Evolutionary conservation across 2,329 filamentous ascomycete species (phyloP).

Genomic region (Rutstroemia sp.): DNA sequence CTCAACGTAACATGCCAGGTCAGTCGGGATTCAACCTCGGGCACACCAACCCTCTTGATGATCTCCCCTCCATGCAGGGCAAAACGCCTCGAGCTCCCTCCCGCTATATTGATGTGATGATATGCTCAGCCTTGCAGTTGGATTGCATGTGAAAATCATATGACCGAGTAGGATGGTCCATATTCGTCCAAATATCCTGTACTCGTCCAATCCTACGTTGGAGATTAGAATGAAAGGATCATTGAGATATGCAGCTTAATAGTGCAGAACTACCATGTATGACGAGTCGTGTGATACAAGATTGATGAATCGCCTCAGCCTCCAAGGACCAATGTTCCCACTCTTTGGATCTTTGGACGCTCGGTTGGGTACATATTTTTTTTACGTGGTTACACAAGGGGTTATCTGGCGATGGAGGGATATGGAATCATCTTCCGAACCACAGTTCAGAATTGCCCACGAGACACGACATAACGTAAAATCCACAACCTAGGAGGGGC

Average conservation of each 20-base stretch:
- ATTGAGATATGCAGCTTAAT: neutral
- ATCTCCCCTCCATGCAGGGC: neutral
- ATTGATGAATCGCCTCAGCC: slow-evolving; percentile 8
- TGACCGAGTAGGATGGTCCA: neutral
- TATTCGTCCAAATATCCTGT: neutral
- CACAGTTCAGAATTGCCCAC: neutral
- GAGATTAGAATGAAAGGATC: neutral
- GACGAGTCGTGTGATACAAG: slow-evolving; percentile 18
- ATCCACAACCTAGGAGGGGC: neutral
- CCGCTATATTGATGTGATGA: neutral
- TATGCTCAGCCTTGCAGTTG: slow-evolving; percentile 5
- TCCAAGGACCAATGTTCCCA: neutral
- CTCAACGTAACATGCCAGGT: neutral
- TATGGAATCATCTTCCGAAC: neutral
- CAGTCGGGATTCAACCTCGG: neutral
- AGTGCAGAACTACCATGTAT: slow-evolving; percentile 2
- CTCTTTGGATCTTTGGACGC: neutral
- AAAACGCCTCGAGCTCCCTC: neutral
- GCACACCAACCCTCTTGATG: neutral
- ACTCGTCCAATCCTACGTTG: neutral
- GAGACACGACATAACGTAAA: slow-evolving; percentile 6
- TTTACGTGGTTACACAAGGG: neutral
- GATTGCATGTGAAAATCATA: slow-evolving; percentile 4
- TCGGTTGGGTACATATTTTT: slow-evolving; percentile 1
- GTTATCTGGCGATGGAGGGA: neutral